Conservation (phyloP, 495 filamentous ascomycete species). For the Saxispiralis lemnorum region DNA sequence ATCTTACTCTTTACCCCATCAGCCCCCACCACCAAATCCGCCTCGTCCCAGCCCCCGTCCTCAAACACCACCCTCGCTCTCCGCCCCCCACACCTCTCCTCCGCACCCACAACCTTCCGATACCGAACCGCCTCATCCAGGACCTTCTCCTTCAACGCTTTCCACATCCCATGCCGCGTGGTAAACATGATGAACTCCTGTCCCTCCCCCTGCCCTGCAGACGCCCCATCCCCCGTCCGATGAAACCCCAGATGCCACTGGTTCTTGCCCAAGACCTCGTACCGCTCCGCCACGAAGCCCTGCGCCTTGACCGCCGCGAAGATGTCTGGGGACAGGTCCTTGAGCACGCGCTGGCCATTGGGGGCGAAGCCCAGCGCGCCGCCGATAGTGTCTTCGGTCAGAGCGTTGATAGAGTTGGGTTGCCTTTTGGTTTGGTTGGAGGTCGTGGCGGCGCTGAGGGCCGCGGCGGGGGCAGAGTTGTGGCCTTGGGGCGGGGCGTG, state of each 20-base stretch:
- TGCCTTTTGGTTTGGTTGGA: too few species aligned
- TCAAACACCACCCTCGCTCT: slow-evolving; percentile 17
- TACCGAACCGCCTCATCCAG: too few species aligned
- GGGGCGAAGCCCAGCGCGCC: slow-evolving; percentile 33
- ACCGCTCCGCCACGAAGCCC: slow-evolving; percentile 26
- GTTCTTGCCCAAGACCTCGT: slow-evolving; percentile 14
- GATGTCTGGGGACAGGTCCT: slow-evolving; percentile 25
- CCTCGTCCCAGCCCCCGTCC: slow-evolving; percentile 24
- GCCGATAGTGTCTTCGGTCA: slow-evolving; percentile 25
- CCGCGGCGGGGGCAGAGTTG: slow-evolving; percentile 2
- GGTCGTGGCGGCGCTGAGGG: too few species aligned
- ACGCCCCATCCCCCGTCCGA: too few species aligned
- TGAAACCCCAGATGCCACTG: too few species aligned
- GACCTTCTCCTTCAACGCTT: too few species aligned
- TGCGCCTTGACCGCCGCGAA: slow-evolving; percentile 22
- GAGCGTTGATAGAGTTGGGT: slow-evolving; percentile 15
- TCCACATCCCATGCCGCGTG: too few species aligned
- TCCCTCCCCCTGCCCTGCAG: too few species aligned
- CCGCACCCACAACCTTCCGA: too few species aligned
- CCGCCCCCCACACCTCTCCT: too few species aligned
- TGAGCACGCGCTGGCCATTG: slow-evolving; percentile 33
- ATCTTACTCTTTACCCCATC: slow-evolving; percentile 40
- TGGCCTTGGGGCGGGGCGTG: slow-evolving; percentile 21
- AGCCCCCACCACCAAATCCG: slow-evolving; percentile 41
- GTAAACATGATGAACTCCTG: too few species aligned